Conservation (phyloP, 768 basidiomycete species). For the Leccinum longicurvipes region DNA sequence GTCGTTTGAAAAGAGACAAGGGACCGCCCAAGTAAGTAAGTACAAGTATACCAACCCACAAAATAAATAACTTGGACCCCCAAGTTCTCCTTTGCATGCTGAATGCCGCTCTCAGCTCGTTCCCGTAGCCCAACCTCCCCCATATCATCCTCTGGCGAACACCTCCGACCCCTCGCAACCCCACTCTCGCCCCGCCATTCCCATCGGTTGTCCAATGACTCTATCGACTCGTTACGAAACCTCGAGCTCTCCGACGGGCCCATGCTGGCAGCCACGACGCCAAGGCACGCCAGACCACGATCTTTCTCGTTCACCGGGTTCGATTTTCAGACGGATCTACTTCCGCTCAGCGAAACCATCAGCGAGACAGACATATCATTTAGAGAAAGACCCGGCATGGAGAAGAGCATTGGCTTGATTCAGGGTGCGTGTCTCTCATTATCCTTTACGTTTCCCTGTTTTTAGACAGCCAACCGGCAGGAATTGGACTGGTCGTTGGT, state of each 20-base stretch:
- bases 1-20: too few species aligned
- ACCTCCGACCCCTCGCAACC: conserved; percentile 2
- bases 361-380: conserved; percentile 60
- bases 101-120: conserved; percentile 22
- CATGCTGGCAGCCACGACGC: conserved; percentile 19
- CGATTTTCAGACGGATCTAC: conserved; percentile 72
- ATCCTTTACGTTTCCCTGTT: not conserved
- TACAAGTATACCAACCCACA: not conserved
- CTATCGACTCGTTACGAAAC: conserved; percentile 71
- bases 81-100: conserved; percentile 1
- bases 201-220: conserved; percentile 39
- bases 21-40: too few species aligned
- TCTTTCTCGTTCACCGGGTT: conserved; percentile 75
- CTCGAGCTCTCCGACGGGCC: conserved; percentile 75
- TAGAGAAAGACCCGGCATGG: conserved; percentile 51
- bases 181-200: conserved; percentile 1
- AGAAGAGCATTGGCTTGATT: conserved; percentile 73
- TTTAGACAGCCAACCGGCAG: conserved; percentile 36
- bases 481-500: conserved; percentile 83
- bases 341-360: conserved; percentile 74
- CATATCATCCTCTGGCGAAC: conserved; percentile 11
- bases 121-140: conserved; percentile 16
- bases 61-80: not conserved
- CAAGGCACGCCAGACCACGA: conserved; percentile 35
- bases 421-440: conserved; percentile 54